Evolutionary conservation across 2,329 filamentous ascomycete species (phyloP).

Genomic region (Alternaria arborescens): DNA sequence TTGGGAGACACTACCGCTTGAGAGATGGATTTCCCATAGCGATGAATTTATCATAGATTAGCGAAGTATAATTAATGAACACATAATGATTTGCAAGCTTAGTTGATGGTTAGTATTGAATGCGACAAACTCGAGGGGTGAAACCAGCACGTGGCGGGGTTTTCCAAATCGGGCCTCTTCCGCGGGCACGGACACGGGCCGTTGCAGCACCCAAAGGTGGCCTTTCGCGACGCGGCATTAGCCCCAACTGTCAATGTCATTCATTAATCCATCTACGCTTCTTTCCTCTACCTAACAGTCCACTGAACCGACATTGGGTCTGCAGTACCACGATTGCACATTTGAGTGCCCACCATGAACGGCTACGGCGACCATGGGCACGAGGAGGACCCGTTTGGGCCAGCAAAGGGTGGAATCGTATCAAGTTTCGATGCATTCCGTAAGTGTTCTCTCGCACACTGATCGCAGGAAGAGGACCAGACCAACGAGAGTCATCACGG

Average conservation of each 20-base stretch:
- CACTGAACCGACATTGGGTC: slow-evolving; percentile 36
- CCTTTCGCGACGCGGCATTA: slow-evolving; percentile 39
- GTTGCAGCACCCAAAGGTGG: slow-evolving; percentile 46
- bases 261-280: slow-evolving; percentile 26
- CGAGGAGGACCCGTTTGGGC: slow-evolving; percentile 82
- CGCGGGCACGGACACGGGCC: slow-evolving; percentile 28
- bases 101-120: not conserved
- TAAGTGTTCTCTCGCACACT: slow-evolving; percentile 59
- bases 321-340: slow-evolving; percentile 33
- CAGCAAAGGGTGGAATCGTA: slow-evolving; percentile 66
- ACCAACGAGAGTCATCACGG: not conserved
- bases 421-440: slow-evolving; percentile 97
- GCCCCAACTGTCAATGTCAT: slow-evolving; percentile 23
- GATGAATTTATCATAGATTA: slow-evolving; percentile 9
- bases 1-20: slow-evolving; percentile 23
- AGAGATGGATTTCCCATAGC: not conserved
- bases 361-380: slow-evolving; percentile 73
- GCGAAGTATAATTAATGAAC: not conserved
- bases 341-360: slow-evolving; percentile 68
- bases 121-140: not conserved
- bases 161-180: slow-evolving; percentile 31
- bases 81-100: not conserved
- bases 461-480: not conserved
- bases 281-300: slow-evolving; percentile 13
- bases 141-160: slow-evolving; percentile 17